These are phyloP conservation scores for Aspergillus thermomutatus DNA, from an alignment of 2,329 filamentous ascomycete species.

Conservation along the genomic window DNA sequence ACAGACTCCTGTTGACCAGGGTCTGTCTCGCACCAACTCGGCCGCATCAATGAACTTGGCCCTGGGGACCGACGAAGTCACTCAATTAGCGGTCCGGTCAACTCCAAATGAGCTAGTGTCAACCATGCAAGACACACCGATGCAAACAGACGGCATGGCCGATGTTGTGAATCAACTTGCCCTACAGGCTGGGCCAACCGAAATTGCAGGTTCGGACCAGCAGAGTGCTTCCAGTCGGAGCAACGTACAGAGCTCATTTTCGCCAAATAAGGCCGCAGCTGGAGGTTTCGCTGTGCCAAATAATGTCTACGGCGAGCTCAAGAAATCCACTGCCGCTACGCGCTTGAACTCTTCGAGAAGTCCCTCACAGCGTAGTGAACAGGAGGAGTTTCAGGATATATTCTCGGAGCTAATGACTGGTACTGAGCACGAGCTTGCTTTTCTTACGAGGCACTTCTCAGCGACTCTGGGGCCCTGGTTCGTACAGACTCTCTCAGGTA, in stretches of 20 bases:
- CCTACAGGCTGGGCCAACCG: not conserved
- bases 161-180: not conserved
- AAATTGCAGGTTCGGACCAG: not conserved
- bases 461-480: slow-evolving; percentile 37
- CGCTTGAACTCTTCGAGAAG: slow-evolving; percentile 10
- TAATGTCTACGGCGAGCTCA: not conserved
- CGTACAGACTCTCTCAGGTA: not conserved
- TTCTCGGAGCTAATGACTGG: slow-evolving; percentile 37
- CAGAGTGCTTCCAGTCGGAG: slow-evolving; percentile 2
- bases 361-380: slow-evolving; percentile 21
- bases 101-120: not conserved
- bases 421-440: slow-evolving; percentile 38
- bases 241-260: slow-evolving; percentile 1
- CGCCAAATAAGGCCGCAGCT: not conserved
- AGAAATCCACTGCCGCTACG: slow-evolving; percentile 3
- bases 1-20: not conserved
- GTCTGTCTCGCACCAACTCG: not conserved
- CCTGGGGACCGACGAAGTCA: not conserved
- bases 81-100: not conserved
- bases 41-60: not conserved
- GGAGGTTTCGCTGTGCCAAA: not conserved
- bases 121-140: not conserved
- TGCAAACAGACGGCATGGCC: not conserved
- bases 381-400: slow-evolving; percentile 32
- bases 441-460: slow-evolving; percentile 36